Evolutionary conservation across 2,329 filamentous ascomycete species (phyloP).

Genomic region (Cercospora brassicicola): DNA sequence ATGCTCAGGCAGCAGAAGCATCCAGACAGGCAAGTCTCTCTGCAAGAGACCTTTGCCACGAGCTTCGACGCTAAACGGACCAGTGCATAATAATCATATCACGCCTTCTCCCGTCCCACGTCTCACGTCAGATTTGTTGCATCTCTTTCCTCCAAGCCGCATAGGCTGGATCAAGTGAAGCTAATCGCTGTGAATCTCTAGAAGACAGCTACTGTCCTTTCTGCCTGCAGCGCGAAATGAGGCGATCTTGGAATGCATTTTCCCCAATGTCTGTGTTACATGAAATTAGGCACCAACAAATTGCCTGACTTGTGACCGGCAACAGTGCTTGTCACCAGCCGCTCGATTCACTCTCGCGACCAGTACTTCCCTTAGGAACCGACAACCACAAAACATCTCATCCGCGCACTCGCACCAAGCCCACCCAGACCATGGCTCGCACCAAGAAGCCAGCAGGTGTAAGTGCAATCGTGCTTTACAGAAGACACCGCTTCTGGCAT

Average conservation of each 20-base stretch:
- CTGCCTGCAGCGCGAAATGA: not conserved
- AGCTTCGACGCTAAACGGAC: not conserved
- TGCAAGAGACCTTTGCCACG: not conserved
- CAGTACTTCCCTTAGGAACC: too few relatives aligned
- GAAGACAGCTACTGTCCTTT: not conserved
- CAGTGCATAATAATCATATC: not conserved
- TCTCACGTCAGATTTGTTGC: not conserved
- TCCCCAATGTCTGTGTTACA: too few relatives aligned
- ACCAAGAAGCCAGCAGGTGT: too few relatives aligned
- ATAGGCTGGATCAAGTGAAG: not conserved
- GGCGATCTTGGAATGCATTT: not conserved
- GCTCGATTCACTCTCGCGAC: too few relatives aligned
- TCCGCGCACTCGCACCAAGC: too few relatives aligned
- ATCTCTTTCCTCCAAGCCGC: not conserved
- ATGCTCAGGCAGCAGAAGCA: not conserved
- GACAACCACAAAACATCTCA: too few relatives aligned
- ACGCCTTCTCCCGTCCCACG: not conserved
- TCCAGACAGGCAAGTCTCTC: not conserved
- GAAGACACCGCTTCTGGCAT: too few relatives aligned
- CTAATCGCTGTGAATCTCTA: not conserved
- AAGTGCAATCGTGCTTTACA: too few relatives aligned
- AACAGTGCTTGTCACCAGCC: too few relatives aligned
- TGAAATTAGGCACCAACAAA: not conserved
- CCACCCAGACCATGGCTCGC: too few relatives aligned
- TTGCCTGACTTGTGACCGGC: too few relatives aligned